A percentile compares a stretch with the other conserved stretches of the same genome.
These are phyloP conservation scores for Nigrospora sphaerica DNA, from an alignment of 2,329 filamentous ascomycete genomes.

Conservation along the genomic window DNA sequence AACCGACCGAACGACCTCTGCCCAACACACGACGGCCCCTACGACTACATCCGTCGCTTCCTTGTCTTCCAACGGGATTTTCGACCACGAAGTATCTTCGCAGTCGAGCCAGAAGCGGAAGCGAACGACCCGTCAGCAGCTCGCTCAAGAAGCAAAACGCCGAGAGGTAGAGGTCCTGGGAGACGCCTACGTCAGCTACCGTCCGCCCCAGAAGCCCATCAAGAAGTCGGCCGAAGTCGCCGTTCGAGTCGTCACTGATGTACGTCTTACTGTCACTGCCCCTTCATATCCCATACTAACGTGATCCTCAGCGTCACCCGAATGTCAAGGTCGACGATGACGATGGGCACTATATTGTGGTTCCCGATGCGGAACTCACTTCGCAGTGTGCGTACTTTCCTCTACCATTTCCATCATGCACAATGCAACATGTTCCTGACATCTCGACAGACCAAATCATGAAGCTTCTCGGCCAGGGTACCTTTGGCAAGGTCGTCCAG, in stretches of 20 bases:
- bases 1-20: slow-evolving; percentile 76
- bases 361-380: slow-evolving; percentile 77
- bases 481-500: slow-evolving; percentile 96
- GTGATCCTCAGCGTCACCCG: slow-evolving; percentile 25
- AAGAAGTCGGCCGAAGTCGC: slow-evolving; percentile 81
- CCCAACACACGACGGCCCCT: slow-evolving; percentile 77
- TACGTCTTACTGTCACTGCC: slow-evolving; percentile 31
- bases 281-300: slow-evolving; percentile 6
- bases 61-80: slow-evolving; percentile 51
- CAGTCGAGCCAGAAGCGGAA: slow-evolving; percentile 84
- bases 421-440: slow-evolving; percentile 8
- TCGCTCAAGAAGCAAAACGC: slow-evolving; percentile 74
- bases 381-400: slow-evolving; percentile 67
- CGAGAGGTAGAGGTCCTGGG: slow-evolving; percentile 64
- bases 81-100: slow-evolving; percentile 56
- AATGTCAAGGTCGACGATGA: slow-evolving; percentile 85
- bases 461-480: slow-evolving; percentile 89
- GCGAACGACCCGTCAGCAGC: slow-evolving; percentile 62
- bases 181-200: slow-evolving; percentile 71
- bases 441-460: slow-evolving; percentile 66
- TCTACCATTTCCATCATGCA: background rate
- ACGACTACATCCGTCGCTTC: slow-evolving; percentile 84
- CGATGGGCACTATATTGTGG: slow-evolving; percentile 94
- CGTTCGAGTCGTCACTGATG: slow-evolving; percentile 56
- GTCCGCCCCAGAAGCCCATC: slow-evolving; percentile 78